Percentiles rank a stretch among this genome's conserved stretches.
Evolutionary conservation across 805 yeast genomes (phyloP).

Genomic region (Komagataella pseudopastoris): DNA sequence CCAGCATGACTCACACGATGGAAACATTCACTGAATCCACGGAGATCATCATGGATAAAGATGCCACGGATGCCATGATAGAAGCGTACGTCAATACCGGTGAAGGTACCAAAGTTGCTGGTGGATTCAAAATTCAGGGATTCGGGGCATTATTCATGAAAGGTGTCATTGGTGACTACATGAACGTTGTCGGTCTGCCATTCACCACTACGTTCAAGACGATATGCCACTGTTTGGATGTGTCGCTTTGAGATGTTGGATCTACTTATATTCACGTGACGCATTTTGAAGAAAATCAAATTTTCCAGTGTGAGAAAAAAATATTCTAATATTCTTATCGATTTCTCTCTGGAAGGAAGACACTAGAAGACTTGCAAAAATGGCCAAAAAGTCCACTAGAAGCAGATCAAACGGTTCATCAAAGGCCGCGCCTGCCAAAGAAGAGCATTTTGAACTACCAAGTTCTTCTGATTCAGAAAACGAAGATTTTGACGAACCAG

Average conservation of each 20-base stretch:
- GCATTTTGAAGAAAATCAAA: neutral
- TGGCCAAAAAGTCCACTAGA: neutral
- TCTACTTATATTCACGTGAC: neutral
- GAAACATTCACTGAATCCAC: constrained; percentile 12
- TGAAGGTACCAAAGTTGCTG: constrained; percentile 80
- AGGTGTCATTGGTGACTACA: constrained; percentile 64
- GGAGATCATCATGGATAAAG: constrained; percentile 22
- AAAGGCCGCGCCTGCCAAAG: neutral
- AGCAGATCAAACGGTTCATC: neutral
- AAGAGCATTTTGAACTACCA: constrained; percentile 3
- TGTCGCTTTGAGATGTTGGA: neutral
- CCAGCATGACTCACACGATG: constrained; percentile 7
- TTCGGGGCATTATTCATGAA: constrained; percentile 52
- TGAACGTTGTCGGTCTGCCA: constrained; percentile 84
- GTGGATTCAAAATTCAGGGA: constrained; percentile 83
- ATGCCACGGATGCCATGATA: constrained; percentile 37
- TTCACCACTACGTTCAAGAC: constrained; percentile 34
- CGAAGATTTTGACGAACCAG: constrained; percentile 4
- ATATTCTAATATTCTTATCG: neutral
- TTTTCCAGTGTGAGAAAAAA: neutral
- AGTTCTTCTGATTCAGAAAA: neutral
- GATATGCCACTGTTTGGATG: neutral
- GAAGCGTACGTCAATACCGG: constrained; percentile 48
- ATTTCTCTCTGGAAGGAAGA: neutral
- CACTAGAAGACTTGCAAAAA: neutral